Evolutionary conservation across 2,329 filamentous ascomycete genomes (phyloP), one percentile per base, ranked within the genome.

Genomic region (Nothophaeocryptopus gaeumannii): DNA sequence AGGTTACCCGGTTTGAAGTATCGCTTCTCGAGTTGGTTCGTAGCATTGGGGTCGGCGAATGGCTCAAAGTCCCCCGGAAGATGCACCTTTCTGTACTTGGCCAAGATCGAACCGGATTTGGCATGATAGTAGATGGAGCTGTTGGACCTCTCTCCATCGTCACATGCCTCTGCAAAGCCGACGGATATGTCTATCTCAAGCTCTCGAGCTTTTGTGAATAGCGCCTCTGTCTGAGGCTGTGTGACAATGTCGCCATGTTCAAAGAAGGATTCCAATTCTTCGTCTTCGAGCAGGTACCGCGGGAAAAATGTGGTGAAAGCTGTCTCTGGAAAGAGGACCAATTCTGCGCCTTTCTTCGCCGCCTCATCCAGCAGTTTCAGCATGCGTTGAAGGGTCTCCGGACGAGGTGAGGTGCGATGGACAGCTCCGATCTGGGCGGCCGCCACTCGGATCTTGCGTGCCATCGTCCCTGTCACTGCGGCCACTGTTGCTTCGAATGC

Each of bases 271-370:
- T 74, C 72, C 8, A 79, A 62, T 36, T 75, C 70, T 16, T 68
- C 62, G 47, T 76, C 71, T 5, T 70, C 62, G 51, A 79, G 72
- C 32, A 79, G 61, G 51, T 76, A 70, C 12, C 75, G 71, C 1
- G 78, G 77, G 59, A 80, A 80, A 69, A 80, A 80, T 0, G 77
- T 80, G 2, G 77, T 79, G 35, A 80, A 73, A 13, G 77, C 74
- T 11, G 72, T 70, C 59, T 80, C 78, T 1, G 77, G 78, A 55
- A 75, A 80, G 14, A 79, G 70, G 10, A 79, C 72, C 3, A 80
- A 56, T 54, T 74, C 68, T 39, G 74, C 76, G 15, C 70, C 68
- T 49, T 73, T 62, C 2, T 60, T 47, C 3, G 70, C 68, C 12
- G 76, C 77, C 12, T 69, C 61, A 20, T 74, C 66, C 30, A 80